Base-by-base conservation (phyloP, 352 stramenopile genomes). In the Globisporangium cederbergense region DNA sequence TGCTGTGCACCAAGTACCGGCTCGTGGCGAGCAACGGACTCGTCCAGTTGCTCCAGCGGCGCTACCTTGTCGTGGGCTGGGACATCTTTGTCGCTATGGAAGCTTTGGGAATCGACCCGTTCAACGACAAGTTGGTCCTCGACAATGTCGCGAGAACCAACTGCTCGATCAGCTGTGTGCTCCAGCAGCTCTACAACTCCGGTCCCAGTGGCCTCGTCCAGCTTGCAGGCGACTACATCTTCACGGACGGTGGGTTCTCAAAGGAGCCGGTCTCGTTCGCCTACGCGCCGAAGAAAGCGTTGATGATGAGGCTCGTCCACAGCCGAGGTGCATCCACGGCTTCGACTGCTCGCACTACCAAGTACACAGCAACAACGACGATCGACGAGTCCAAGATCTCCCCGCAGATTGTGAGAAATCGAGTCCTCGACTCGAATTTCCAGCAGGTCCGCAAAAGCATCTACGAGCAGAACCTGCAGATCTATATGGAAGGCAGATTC, bases 21-120 rank as follows among this genome's bases (percentile, higher is more conserved):
- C 68, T 67, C 38, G 70, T 72, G 13, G 76, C 71, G 40, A 71
- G 82, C 62, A 89, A 89, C 61, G 67, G 70, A 47, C 28, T 87
- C 25, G 34, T 89, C 25, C 71, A 67, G 1, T 25, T 84, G 32
- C 71, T 89, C 3, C 77, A 89, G 56, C 47, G 68, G 20, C 72
- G 76, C 0, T 89, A 86, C 52, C 45, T 81, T 4, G 63, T 89
- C 49, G 66, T 80, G 9, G 77, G 78, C 5, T 89, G 77, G 79
- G 79, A 89, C 38, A 40, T 73, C 4, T 62, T 81, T 6, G 51
- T 76, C 2, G 66, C 73, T 5, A 51, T 77, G 0, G 66, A 80
- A 1, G 64, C 72, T 14, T 66, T 89, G 9, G 77, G 77, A 0
- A 77, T 89, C 14, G 79, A 87, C 40, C 76, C 79, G 5, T 67